phyloP scores from a whole-genome alignment of 2,329 filamentous ascomycete genomes.

The Colletotrichum sp. region DNA sequence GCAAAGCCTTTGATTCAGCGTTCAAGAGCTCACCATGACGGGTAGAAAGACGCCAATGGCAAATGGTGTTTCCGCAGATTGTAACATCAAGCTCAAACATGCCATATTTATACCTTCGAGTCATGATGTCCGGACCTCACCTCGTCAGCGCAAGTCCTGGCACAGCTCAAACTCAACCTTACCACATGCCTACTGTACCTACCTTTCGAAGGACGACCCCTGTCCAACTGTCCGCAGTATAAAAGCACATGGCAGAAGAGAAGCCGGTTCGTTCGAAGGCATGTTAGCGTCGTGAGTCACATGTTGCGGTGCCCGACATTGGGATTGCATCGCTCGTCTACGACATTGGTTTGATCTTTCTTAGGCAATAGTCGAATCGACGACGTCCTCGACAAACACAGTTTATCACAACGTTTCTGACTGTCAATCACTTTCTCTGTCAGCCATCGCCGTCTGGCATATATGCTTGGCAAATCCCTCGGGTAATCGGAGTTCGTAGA shows the following conservation, averaged over 20 bases:
- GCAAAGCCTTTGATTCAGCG: too few species aligned
- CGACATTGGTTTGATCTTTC: neutral
- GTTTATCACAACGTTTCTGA: neutral
- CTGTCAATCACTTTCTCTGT: neutral
- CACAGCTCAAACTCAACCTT: neutral
- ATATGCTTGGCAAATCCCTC: neutral
- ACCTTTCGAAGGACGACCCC: neutral
- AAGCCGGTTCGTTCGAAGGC: neutral
- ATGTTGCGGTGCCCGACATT: neutral
- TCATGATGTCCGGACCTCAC: neutral
- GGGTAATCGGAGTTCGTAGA: neutral
- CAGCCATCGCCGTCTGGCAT: neutral
- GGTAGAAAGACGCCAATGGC: neutral
- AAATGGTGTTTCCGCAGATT: accelerated
- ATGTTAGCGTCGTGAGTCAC: neutral
- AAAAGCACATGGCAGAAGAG: neutral
- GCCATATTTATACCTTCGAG: neutral
- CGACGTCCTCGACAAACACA: neutral
- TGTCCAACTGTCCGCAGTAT: neutral
- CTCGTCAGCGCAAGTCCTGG: neutral
- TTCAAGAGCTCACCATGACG: neutral
- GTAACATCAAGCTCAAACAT: neutral
- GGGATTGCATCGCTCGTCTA: neutral
- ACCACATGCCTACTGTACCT: neutral
- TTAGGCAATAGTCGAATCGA: neutral